Conservation (phyloP, 2,329 filamentous ascomycete genomes). For the Lachnellula suecica region DNA sequence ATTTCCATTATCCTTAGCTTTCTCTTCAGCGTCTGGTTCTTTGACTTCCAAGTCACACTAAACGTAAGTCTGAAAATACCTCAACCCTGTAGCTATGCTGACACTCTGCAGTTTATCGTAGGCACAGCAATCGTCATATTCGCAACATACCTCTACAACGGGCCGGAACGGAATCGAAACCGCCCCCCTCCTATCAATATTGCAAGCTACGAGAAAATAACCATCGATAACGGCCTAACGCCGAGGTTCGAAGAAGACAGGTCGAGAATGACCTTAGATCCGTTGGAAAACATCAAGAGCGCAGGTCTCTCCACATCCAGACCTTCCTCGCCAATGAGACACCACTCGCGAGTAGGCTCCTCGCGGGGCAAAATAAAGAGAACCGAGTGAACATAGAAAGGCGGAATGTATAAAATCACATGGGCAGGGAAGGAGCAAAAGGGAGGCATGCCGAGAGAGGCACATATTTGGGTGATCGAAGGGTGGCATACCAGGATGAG, state of each 20-base stretch:
- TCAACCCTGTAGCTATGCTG: conserved; percentile 1
- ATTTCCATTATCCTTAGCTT: conserved; percentile 89
- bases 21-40: conserved; percentile 80
- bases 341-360: conserved; percentile 41
- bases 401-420: conserved; percentile 1
- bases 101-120: conserved; percentile 67
- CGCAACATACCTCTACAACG: conserved; percentile 83
- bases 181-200: conserved; percentile 68
- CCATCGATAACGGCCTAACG: conserved; percentile 34
- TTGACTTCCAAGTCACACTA: conserved; percentile 72
- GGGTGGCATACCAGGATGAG: background rate
- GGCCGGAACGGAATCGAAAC: conserved; percentile 56
- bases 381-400: conserved; percentile 31
- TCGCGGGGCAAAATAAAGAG: conserved; percentile 37
- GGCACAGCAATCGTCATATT: conserved; percentile 78
- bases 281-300: conserved; percentile 35
- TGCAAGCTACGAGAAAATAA: conserved; percentile 71
- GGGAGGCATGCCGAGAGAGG: conserved; percentile 4
- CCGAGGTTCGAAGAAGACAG: conserved; percentile 31
- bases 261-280: conserved; percentile 29
- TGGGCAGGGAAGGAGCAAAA: conserved; percentile 4
- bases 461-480: background rate
- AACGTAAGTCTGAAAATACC: conserved; percentile 55
- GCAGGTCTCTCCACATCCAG: conserved; percentile 53
- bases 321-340: conserved; percentile 45